These are phyloP conservation scores for Arabidopsis lyrata DNA, from an alignment of 441 rosid species.

Conservation along the genomic window DNA sequence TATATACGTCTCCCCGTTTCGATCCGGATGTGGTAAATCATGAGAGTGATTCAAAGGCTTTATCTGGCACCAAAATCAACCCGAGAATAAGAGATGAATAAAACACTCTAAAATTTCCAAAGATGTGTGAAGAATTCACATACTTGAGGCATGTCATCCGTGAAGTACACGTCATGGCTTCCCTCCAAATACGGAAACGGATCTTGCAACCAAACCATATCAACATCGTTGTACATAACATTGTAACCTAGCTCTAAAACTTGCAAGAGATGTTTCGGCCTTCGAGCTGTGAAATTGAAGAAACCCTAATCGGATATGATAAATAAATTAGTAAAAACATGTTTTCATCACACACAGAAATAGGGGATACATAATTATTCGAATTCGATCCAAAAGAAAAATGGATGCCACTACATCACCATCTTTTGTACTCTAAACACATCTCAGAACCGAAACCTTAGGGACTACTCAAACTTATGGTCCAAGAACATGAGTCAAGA, in stretches of 20 bases:
- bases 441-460: neutral
- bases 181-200: constrained; percentile 82
- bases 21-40: constrained; percentile 78
- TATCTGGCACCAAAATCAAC: constrained; percentile 56
- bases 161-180: constrained; percentile 89
- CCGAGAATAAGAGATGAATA: neutral
- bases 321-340: neutral
- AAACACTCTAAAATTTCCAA: neutral
- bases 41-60: constrained; percentile 84
- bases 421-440: neutral
- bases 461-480: neutral
- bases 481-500: neutral
- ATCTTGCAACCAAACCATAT: constrained; percentile 95
- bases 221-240: constrained; percentile 97
- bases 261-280: constrained; percentile 85
- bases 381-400: neutral
- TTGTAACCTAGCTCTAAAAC: constrained; percentile 92
- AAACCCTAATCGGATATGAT: constrained; percentile 64
- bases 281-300: constrained; percentile 87
- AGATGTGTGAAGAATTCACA: constrained; percentile 27
- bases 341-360: neutral
- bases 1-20: constrained; percentile 78
- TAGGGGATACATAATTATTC: constrained; percentile 2
- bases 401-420: neutral
- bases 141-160: constrained; percentile 82